Evolutionary conservation across 768 basidiomycete species (phyloP).

Genomic region (Astraeus odoratus): DNA sequence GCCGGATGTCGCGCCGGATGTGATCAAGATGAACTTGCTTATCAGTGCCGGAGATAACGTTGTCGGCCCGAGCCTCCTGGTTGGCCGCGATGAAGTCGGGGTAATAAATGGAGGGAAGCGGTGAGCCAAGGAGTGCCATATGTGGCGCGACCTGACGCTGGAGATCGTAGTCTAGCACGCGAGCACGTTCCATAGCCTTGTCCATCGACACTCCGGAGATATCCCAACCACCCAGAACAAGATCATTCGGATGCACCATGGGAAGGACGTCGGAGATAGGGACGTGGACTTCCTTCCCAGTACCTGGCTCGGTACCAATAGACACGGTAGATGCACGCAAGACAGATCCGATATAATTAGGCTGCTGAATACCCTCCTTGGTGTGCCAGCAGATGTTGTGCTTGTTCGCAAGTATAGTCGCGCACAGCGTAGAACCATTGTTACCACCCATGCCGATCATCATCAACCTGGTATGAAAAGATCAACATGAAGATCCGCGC

Average conservation of each 20-base stretch:
- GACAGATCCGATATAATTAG: constrained; percentile 97
- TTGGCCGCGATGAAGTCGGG: constrained; percentile 98
- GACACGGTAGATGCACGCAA: constrained; percentile 94
- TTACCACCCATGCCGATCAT: constrained; percentile 97
- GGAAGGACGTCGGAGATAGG: constrained; percentile 91
- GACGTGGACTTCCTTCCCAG: constrained; percentile 86
- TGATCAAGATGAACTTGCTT: constrained; percentile 91
- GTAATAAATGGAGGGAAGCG: constrained; percentile 94
- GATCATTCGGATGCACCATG: constrained; percentile 97
- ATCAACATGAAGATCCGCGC: constrained; percentile 4
- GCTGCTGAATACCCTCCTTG: constrained; percentile 85
- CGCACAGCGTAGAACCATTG: constrained; percentile 91
- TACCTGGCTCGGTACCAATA: constrained; percentile 72
- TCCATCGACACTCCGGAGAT: constrained; percentile 84
- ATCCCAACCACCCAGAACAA: constrained; percentile 98
- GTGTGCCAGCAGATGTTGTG: constrained; percentile 94
- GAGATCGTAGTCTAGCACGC: constrained; percentile 93
- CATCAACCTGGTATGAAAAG: constrained; percentile 70
- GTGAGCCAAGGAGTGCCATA: constrained; percentile 73
- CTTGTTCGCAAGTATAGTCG: constrained; percentile 93
- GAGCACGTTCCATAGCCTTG: constrained; percentile 86
- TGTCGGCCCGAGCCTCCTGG: constrained; percentile 94
- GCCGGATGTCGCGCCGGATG: constrained; percentile 88
- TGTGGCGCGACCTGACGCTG: constrained; percentile 90
- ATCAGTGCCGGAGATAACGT: constrained; percentile 76